A percentile compares a stretch with the other conserved stretches of the same genome.
Conservation (phyloP, 495 filamentous ascomycete species). For the Hypoxylon rickii region DNA sequence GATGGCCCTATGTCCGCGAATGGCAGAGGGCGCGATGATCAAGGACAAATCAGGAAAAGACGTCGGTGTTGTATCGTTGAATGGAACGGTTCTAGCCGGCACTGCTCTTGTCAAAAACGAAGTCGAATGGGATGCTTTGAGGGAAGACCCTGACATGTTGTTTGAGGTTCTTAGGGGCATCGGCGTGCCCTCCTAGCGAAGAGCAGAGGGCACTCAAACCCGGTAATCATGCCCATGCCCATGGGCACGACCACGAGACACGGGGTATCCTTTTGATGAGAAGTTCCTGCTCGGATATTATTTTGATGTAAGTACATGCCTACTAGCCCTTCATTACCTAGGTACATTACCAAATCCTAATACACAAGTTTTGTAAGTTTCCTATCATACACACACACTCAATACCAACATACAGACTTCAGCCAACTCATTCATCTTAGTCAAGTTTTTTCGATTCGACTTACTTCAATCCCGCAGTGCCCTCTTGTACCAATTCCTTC, state of each 20-base stretch:
- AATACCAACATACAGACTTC: constrained; percentile 13
- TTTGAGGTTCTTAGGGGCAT: constrained; percentile 61
- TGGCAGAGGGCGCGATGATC: constrained; percentile 48
- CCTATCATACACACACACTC: constrained; percentile 22
- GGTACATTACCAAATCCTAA: constrained; percentile 11
- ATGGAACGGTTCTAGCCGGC: constrained; percentile 80
- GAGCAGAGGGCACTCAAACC: not conserved
- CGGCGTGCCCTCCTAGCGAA: constrained; percentile 56
- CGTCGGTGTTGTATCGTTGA: constrained; percentile 66
- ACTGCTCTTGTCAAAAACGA: constrained; percentile 79
- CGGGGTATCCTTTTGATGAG: constrained; percentile 7
- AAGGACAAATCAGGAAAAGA: constrained; percentile 43
- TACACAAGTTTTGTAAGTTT: constrained; percentile 12
- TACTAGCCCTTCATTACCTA: constrained; percentile 8
- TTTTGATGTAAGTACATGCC: constrained; percentile 39
- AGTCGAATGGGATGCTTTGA: constrained; percentile 69
- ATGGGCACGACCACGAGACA: no score
- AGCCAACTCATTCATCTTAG: constrained; percentile 11
- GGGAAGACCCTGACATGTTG: constrained; percentile 54
- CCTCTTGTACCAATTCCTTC: constrained; percentile 51
- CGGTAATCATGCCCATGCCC: not conserved
- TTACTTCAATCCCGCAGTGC: constrained; percentile 11
- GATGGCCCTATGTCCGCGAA: constrained; percentile 73
- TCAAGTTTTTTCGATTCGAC: not conserved
- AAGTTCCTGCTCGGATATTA: constrained; percentile 1